Conservation (phyloP, 139 green algal genomes). For the Picochlorum sp. region DNA sequence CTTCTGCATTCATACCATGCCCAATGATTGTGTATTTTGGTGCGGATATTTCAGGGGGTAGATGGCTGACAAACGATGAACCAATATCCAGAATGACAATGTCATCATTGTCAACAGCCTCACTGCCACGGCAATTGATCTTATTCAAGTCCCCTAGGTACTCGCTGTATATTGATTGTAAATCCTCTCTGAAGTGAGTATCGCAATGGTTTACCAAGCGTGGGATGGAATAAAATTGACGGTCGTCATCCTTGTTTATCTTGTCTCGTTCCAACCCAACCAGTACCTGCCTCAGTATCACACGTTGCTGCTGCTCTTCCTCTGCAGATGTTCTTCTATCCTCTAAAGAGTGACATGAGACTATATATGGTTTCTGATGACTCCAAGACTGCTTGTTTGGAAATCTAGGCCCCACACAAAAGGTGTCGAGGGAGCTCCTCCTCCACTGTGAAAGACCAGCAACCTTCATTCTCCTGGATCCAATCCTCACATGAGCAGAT, state of each 20-base stretch:
- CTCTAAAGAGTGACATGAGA: too few species aligned
- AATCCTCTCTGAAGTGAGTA: slow-evolving; percentile 58
- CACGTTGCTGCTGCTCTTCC: not conserved
- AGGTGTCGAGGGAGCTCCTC: too few species aligned
- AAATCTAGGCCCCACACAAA: too few species aligned
- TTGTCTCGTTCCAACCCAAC: not conserved
- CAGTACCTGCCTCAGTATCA: not conserved
- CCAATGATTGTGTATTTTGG: slow-evolving; percentile 59
- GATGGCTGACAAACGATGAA: slow-evolving; percentile 69
- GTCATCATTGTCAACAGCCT: too few species aligned
- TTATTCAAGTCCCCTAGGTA: too few species aligned
- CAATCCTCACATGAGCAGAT: too few species aligned
- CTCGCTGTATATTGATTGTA: slow-evolving; percentile 29
- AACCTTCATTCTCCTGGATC: too few species aligned
- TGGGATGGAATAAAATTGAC: slow-evolving; percentile 52
- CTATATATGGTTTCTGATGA: too few species aligned
- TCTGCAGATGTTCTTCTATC: too few species aligned
- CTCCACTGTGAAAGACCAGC: too few species aligned
- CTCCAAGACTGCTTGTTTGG: too few species aligned
- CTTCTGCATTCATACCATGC: slow-evolving; percentile 79
- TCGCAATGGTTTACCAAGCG: slow-evolving; percentile 74
- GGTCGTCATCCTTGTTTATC: slow-evolving; percentile 30
- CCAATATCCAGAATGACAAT: slow-evolving; percentile 57
- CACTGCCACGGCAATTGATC: too few species aligned
- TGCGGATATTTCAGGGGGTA: slow-evolving; percentile 45